Evolutionary conservation across 1,139 yeast species (phyloP).

Genomic region (Lodderomyces margitis): DNA sequence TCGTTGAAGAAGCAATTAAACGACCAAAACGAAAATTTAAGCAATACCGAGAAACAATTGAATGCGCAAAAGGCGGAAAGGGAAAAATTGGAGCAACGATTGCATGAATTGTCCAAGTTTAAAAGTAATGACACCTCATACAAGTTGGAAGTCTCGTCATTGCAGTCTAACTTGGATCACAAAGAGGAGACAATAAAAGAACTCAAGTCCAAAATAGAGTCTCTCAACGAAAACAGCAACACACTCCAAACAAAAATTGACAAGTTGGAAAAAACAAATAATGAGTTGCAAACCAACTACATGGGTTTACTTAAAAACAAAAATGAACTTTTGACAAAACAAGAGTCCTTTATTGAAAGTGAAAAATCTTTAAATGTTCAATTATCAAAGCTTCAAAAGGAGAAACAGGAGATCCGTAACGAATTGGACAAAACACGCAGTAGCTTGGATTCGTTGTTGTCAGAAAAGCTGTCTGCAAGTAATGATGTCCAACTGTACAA

Average conservation of each 20-base stretch:
- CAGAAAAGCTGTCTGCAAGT: constrained; percentile 46
- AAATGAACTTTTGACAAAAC: constrained; percentile 37
- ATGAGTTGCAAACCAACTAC: constrained; percentile 40
- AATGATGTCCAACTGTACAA: constrained; percentile 59
- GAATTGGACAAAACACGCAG: constrained; percentile 51
- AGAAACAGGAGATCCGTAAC: constrained; percentile 51
- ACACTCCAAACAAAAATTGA: constrained; percentile 38
- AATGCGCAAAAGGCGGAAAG: constrained; percentile 24
- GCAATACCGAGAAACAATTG: constrained; percentile 21
- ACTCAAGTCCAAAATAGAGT: constrained; percentile 36
- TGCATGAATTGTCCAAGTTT: constrained; percentile 30
- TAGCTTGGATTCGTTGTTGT: constrained; percentile 48
- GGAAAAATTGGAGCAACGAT: constrained; percentile 25
- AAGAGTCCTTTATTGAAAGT: constrained; percentile 38
- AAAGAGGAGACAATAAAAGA: constrained; percentile 52
- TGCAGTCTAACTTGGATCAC: constrained; percentile 38
- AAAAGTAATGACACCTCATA: constrained; percentile 41
- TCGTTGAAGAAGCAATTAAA: constrained; percentile 12
- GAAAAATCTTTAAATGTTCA: constrained; percentile 32
- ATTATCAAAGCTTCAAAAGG: constrained; percentile 42
- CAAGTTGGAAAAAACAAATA: constrained; percentile 43
- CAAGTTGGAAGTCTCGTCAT: constrained; percentile 41
- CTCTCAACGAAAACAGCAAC: constrained; percentile 36
- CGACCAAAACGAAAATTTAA: constrained; percentile 11
- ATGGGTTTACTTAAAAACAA: constrained; percentile 35